Conservation (phyloP, 495 filamentous ascomycete species). For the Friedmanniomyces simplex region DNA sequence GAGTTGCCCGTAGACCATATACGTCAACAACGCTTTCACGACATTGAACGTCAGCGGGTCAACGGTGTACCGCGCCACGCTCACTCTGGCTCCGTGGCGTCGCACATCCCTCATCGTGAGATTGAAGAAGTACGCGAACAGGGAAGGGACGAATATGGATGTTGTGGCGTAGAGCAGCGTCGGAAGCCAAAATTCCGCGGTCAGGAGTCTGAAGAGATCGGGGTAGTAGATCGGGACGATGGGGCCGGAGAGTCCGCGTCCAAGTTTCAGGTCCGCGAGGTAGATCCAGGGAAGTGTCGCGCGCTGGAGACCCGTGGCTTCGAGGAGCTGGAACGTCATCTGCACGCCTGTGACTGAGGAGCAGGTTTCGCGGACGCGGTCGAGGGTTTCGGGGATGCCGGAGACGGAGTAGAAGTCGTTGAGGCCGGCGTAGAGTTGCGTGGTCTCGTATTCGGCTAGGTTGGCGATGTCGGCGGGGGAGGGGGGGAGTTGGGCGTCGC, state of each 20-base stretch:
- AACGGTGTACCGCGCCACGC: constrained; percentile 39
- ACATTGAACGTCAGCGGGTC: constrained; percentile 88
- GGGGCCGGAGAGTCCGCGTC: constrained; percentile 37
- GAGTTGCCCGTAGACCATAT: constrained; percentile 51
- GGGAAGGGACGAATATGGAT: constrained; percentile 54
- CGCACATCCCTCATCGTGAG: constrained; percentile 42
- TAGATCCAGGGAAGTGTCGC: constrained; percentile 58
- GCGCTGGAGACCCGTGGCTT: constrained; percentile 49
- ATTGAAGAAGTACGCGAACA: constrained; percentile 81
- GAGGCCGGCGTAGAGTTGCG: constrained; percentile 47
- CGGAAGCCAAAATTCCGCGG: constrained; percentile 69
- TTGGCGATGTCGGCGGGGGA: constrained; percentile 79
- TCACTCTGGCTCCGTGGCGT: constrained; percentile 27
- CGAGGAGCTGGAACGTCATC: constrained; percentile 41
- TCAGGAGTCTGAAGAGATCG: constrained; percentile 73
- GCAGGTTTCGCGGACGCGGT: constrained; percentile 33
- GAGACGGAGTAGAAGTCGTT: constrained; percentile 36
- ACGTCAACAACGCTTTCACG: constrained; percentile 68
- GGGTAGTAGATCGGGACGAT: constrained; percentile 53
- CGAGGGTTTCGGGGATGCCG: constrained; percentile 45
- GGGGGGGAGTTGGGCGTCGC: constrained; percentile 51
- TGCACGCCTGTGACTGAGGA: constrained; percentile 46
- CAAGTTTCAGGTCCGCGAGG: constrained; percentile 46
- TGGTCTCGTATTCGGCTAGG: constrained; percentile 47
- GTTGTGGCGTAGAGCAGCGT: constrained; percentile 69